Evolutionary conservation across 306 rosid species (phyloP), one percentile per base, ranked within the genome.

Genomic region (Gastrolobium bilobum): DNA sequence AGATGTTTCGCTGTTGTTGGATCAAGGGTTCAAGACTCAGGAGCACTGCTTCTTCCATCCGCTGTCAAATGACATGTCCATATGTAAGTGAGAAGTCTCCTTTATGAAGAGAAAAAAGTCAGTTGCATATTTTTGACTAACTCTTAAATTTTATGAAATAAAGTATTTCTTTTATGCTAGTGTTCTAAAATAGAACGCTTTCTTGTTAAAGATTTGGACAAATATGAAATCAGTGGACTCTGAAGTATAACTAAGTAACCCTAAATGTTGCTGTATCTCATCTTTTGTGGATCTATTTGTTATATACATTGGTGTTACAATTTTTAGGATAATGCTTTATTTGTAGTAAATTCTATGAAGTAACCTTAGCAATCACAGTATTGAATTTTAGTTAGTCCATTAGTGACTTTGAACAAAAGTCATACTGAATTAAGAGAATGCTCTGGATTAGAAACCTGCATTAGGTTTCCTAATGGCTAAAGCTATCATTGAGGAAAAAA

Each of bases 11-110:
- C 77, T 92, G 79, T 79, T 92, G 84, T 82, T 90, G 86, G 97
- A 92, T 84, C 89, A 84, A 75, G 86, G 84, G 51, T 92, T 90
- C 70, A 89, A 84, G 85, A 77, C 84, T 10, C 92, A 89, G 77
- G 86, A 83, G 50, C 52, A 13, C 37, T 92, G 95, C 76, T 87
- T 89, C 84, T 92, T 90, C 83, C 97, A 90, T 62, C 97, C 95
- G 7, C 59, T 92, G 46, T 87, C 96, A 40, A 90, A 92, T 83
- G 97, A 92, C 80, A 82, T 84, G 84, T 79, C 97, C 68, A 86
- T 92, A 68, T 79, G 97, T 92, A 87, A 87, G 97, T 81, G 79
- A 77, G 80, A 52, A 73, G 39, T 57, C 31, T 58, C 10, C 52
- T 42, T 53, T 44, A 7, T 46, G 71, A 47, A 70, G 6, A 6